Evolutionary conservation across 2,329 filamentous ascomycete species (phyloP).

Genomic region (Phyllosticta paracitricarpa): DNA sequence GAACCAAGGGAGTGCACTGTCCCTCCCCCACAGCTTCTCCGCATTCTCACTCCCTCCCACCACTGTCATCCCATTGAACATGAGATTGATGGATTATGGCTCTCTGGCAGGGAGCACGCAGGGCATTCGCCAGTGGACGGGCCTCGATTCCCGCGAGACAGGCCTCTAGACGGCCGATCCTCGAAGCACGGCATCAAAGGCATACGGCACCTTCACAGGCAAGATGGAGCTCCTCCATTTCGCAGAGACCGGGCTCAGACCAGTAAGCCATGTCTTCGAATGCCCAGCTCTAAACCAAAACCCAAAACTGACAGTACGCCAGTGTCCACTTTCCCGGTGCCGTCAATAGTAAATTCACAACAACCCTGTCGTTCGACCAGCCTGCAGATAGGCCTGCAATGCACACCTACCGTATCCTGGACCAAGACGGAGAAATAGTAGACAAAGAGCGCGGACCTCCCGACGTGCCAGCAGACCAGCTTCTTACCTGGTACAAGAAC

Average conservation of each 20-base stretch:
- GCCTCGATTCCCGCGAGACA: conserved; percentile 13
- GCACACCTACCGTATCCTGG: conserved; percentile 83
- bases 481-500: conserved; percentile 50
- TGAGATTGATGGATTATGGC: conserved; percentile 24
- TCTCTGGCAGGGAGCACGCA: conserved; percentile 22
- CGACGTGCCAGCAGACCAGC: conserved; percentile 55
- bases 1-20: conserved; percentile 14
- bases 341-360: conserved; percentile 86
- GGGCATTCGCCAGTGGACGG: background rate
- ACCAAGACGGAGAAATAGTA: conserved; percentile 76
- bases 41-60: conserved; percentile 3
- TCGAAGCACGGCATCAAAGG: background rate
- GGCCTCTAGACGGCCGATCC: background rate
- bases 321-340: conserved; percentile 79
- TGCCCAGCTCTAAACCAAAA: background rate
- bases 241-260: conserved; percentile 49
- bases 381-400: conserved; percentile 66
- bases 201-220: background rate
- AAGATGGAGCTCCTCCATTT: conserved; percentile 37
- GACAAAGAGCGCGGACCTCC: conserved; percentile 59
- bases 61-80: conserved; percentile 10
- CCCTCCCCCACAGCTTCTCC: conserved; percentile 13
- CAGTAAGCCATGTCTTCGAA: conserved; percentile 35
- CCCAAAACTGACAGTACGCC: background rate
- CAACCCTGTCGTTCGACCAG: conserved; percentile 63